Evolutionary conservation across 2,329 filamentous ascomycete genomes (phyloP).

Genomic region (Phymatotrichopsis omnivora): DNA sequence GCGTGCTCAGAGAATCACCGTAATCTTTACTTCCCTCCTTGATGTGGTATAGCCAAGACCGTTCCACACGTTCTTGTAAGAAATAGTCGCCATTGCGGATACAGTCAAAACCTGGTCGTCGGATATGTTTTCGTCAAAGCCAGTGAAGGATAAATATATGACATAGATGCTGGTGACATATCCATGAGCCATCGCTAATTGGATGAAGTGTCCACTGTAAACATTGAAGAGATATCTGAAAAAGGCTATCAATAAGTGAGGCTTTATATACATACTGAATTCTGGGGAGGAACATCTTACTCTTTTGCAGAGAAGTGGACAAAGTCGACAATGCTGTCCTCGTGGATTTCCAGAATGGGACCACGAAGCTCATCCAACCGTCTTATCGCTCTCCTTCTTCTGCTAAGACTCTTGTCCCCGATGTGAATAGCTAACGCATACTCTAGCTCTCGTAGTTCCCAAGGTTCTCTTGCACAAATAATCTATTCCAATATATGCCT

Average conservation of each 20-base stretch:
- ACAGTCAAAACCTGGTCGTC: not conserved
- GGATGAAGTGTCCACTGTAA: slow-evolving; percentile 5
- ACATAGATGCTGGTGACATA: slow-evolving; percentile 6
- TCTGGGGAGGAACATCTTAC: not conserved
- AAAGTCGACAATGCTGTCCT: slow-evolving; percentile 1
- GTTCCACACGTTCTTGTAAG: slow-evolving; percentile 9
- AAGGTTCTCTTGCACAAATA: slow-evolving; percentile 1
- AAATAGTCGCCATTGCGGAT: slow-evolving; percentile 9
- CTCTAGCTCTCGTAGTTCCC: slow-evolving; percentile 4
- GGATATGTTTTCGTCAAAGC: slow-evolving; percentile 3
- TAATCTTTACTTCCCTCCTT: not conserved
- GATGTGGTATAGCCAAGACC: slow-evolving; percentile 5
- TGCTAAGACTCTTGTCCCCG: slow-evolving; percentile 1
- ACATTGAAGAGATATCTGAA: slow-evolving; percentile 6
- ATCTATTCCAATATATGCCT: slow-evolving; percentile 10
- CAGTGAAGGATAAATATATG: slow-evolving; percentile 8
- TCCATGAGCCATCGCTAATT: not conserved
- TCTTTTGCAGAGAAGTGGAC: slow-evolving; percentile 17
- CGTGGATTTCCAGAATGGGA: slow-evolving; percentile 10
- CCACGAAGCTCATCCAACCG: slow-evolving; percentile 16
- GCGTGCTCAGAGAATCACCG: not conserved
- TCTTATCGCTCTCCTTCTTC: not conserved
- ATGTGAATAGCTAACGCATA: slow-evolving; percentile 8
- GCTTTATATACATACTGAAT: not conserved
- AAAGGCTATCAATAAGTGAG: not conserved